Evolutionary conservation across 1,284 basidiomycete species (phyloP), one percentile per base, ranked within the genome.

Genomic region (Lentinus polychrous): DNA sequence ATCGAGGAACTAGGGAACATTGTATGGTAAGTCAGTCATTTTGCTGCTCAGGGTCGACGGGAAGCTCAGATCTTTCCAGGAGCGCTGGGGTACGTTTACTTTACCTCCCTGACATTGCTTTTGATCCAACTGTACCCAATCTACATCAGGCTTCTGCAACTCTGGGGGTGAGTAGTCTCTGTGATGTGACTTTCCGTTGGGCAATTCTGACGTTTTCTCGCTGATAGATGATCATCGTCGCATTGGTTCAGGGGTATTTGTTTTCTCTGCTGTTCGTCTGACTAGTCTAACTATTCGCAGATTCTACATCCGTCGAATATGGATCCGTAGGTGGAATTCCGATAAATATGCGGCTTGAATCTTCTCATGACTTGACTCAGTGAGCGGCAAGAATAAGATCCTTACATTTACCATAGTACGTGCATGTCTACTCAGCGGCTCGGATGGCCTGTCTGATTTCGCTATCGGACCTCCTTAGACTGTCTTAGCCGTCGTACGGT

Each of bases 241-340:
- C 33, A 10, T 12, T 45, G 6, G 44, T 32, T 18, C 44, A 45
- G 22, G 34, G 44, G 44, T 45, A 45, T 4, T 11, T 11, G 5
- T 22, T 23, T 3, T 45, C 5, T 10, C n/a, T 18, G 23, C 31
- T 20, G 32, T 20, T 6, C 23, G 5, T 11, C 17, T 22, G 10
- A 22, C 23, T 24, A 7, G n/a, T 15, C 20, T 27, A 4, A 43
- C 6, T 4, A 32, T 39, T 15, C 12, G 2, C 24, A 46, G 45
- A 17, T 46, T 46, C 45, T 46, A 46, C 24, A 24, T 46, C 5
- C 33, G 34, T 12, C 45, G 45, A 24, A 46, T 46, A 17, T 46
- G 23, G 10, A 39, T 46, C 17, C 17, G 45, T 46, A 31, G 22
- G 45, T 46, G 12, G 12, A 8, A 3, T 24, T 5, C 18, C 3